These are phyloP conservation scores for Yamadazyma phyllophila DNA, from an alignment of 805 yeast species.

Conservation along the genomic window DNA sequence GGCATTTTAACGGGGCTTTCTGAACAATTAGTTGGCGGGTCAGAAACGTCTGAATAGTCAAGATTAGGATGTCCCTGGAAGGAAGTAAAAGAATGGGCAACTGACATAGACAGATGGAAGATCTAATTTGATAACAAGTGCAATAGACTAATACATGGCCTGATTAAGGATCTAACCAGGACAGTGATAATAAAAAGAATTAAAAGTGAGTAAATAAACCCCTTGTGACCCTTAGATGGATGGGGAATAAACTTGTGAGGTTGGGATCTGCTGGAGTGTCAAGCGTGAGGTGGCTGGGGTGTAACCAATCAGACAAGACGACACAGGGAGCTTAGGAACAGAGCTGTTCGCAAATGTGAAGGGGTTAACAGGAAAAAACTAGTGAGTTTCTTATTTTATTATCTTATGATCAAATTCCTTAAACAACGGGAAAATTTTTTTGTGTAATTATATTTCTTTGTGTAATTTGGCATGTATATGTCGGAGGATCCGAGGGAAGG, in stretches of 20 bases:
- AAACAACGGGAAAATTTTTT: conserved; percentile 4
- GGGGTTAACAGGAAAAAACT: conserved; percentile 4
- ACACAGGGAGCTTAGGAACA: not conserved
- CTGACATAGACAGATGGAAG: not conserved
- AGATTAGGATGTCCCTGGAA: too few relatives aligned
- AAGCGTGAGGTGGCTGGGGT: too few relatives aligned
- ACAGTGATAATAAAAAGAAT: not conserved
- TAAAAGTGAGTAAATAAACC: not conserved
- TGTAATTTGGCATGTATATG: not conserved
- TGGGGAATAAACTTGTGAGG: not conserved
- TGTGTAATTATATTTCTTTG: conserved; percentile 5
- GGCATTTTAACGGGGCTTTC: not conserved
- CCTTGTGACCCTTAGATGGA: conserved; percentile 2
- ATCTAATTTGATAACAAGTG: not conserved
- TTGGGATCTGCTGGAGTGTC: not conserved
- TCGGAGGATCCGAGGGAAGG: too few relatives aligned
- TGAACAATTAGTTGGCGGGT: not conserved
- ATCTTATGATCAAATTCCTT: conserved; percentile 11
- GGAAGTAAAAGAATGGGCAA: not conserved
- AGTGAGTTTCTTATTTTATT: conserved; percentile 7
- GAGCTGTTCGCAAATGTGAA: not conserved
- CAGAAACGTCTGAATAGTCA: too few relatives aligned
- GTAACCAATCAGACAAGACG: not conserved
- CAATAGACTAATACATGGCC: conserved; percentile 4
- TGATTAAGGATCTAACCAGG: conserved; percentile 1